Base-by-base conservation (phyloP, 345 rosid species). In the Gynandropsis gynandra region DNA sequence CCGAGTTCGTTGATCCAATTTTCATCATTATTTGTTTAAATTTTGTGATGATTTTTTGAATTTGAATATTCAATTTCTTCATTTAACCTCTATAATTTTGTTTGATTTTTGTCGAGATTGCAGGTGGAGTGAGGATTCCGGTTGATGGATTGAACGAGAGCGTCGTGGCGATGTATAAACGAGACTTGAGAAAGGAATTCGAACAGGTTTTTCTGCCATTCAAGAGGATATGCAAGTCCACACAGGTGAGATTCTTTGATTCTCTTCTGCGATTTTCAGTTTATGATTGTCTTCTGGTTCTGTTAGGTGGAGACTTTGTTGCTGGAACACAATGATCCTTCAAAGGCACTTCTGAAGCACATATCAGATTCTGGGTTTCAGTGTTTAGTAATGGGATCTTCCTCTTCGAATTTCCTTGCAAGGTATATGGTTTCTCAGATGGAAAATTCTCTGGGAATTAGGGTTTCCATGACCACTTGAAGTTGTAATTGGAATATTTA, bases 321-420 rank as follows among this genome's bases (percentile, higher is more conserved):
- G 67, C 71, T 89, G 18, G 90, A 76, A 57, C 80, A 75, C 73
- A 76, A 79, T 21, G 61, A 80, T 63, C 84, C 97, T 4, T 83
- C 88, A 2, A 42, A 52, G 44, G 87, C 78, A 8, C 88, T 89
- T 61, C 24, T 80, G 67, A 62, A 56, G 46, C 83, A 67, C 16
- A 36, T 74, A 8, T 63, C 77, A 12, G 78, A 72, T 48, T 59
- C 59, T 15, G 66, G 82, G 52, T 71, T 89, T 54, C 51, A 58
- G 47, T 59, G 72, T 73, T 75, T 85, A 64, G 86, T 85, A 9
- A 57, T 83, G 76, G 95, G 95, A 6, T 85, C 97, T 32, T 80
- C 70, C 72, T 67, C 75, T 42, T 56, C 74, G 0, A 75, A 61
- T 69, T 69, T 58, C 49, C 53, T 89, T 51, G 49, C 56, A 34